phyloP scores from a whole-genome alignment of 2,329 filamentous ascomycete species.

The Pestalotiopsis sp. region DNA sequence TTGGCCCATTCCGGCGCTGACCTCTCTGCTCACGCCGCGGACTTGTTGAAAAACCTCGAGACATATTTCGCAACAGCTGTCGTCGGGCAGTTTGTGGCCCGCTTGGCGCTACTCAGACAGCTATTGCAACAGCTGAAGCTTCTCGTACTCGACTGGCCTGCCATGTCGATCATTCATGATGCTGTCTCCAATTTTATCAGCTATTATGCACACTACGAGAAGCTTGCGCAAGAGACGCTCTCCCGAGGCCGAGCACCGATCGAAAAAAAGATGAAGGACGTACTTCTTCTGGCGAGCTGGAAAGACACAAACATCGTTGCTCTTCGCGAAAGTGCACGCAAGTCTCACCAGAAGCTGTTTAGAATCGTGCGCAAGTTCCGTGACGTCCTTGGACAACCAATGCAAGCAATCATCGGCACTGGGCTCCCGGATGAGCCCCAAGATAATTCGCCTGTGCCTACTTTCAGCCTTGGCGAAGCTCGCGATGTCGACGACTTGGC shows the following conservation, averaged over 20 bases:
- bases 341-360: conserved; percentile 91
- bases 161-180: conserved; percentile 59
- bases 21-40: conserved; percentile 65
- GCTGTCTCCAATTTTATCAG: conserved; percentile 76
- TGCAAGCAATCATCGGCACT: conserved; percentile 64
- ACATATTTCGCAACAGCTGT: conserved; percentile 79
- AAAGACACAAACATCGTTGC: conserved; percentile 96
- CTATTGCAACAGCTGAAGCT: conserved; percentile 67
- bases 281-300: conserved; percentile 94
- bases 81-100: conserved; percentile 76
- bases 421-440: conserved; percentile 57
- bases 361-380: conserved; percentile 91
- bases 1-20: conserved; percentile 62
- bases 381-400: conserved; percentile 73
- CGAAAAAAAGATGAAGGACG: conserved; percentile 92
- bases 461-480: not conserved
- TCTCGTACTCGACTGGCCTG: conserved; percentile 60
- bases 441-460: conserved; percentile 8
- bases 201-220: conserved; percentile 74
- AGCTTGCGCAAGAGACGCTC: conserved; percentile 66
- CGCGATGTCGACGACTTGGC: conserved; percentile 33
- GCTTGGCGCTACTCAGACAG: conserved; percentile 71
- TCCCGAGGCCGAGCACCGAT: conserved; percentile 69
- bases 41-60: conserved; percentile 76
- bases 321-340: conserved; percentile 83